Evolutionary conservation across 108 stramenopile genomes (phyloP), one percentile per base, ranked within the genome.

Genomic region (Discostella pseudostelligera): DNA sequence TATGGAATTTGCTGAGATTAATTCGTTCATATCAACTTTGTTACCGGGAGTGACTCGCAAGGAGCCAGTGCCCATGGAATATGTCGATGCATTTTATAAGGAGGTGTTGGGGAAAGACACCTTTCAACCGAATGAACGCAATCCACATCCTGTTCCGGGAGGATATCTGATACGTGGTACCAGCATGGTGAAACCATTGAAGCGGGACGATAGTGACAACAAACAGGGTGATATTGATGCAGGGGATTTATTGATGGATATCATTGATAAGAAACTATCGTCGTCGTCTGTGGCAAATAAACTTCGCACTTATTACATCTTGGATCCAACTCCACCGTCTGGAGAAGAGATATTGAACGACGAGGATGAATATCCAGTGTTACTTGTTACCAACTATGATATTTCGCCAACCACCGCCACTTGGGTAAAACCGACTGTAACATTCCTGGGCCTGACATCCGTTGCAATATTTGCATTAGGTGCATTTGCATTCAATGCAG

Each of bases 151-250:
- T 21, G 78, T 90, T 28, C 66, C 82, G 14, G 88, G 88, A 26
- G 88, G 88, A 48, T 90, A 76, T 48, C 73, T 87, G 40, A 78
- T 90, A 19, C 78, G 84, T 8, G 88, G 88, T 14, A 58, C 55
- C 28, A 73, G 64, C 20, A 72, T 43, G 54, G 58, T 56, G 48
- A 67, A 48, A 40, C 51, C 39, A 37, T 60, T 19, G 50, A 78
- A 20, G 70, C 63, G 35, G 56, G 70, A 35, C 4, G 5, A 32
- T 32, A 32, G 5, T 32, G 32, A 5, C 50, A 51, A 51, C 14
- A n/a, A 24, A 25, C 14, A 51, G 21, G 50, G n/a, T 12, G 50
- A 26, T 3, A 22, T 10, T 24, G 61, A 53, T 45, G 58, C 70
- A n/a, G 77, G 64, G 10, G 84, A 84, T 61, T 32, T 65, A 16